Conservation (phyloP, 208 protist genomes). For the Perkinsela sp. region DNA sequence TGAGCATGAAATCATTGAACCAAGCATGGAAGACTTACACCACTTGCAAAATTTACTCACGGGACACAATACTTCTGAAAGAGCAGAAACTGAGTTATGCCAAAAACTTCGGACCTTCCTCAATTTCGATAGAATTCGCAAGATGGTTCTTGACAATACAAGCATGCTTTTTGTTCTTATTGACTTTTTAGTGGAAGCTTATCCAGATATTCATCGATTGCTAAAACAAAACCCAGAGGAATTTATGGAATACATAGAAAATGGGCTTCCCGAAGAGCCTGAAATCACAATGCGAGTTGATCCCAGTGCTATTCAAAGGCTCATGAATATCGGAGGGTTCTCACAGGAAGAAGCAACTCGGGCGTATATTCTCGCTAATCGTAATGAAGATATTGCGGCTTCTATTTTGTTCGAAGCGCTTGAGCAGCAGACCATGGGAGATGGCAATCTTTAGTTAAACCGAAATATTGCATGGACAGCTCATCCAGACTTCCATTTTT, state of each 20-base stretch:
- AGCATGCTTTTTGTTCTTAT: neutral
- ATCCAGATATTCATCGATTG: neutral
- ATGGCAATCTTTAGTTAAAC: too few relatives aligned
- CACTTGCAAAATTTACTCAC: neutral
- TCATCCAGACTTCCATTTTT: too few relatives aligned
- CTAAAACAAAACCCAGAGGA: neutral
- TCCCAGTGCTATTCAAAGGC: neutral
- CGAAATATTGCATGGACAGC: too few relatives aligned
- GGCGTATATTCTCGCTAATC: neutral
- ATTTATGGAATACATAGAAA: neutral
- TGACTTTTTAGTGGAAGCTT: neutral
- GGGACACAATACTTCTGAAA: neutral
- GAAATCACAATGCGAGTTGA: neutral
- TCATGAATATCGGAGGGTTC: neutral
- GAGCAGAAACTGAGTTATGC: neutral
- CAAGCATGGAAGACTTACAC: neutral
- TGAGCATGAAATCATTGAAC: neutral
- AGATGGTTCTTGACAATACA: neutral
- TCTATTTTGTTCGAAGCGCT: neutral
- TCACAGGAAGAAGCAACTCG: neutral
- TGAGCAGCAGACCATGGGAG: neutral
- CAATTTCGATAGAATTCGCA: neutral
- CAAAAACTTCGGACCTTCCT: neutral
- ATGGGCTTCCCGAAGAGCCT: neutral
- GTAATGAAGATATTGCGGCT: neutral